Percentiles rank a stretch among this genome's conserved stretches.
phyloP scores from a whole-genome alignment of 352 stramenopile genomes.

The Pythium folliculosum region DNA sequence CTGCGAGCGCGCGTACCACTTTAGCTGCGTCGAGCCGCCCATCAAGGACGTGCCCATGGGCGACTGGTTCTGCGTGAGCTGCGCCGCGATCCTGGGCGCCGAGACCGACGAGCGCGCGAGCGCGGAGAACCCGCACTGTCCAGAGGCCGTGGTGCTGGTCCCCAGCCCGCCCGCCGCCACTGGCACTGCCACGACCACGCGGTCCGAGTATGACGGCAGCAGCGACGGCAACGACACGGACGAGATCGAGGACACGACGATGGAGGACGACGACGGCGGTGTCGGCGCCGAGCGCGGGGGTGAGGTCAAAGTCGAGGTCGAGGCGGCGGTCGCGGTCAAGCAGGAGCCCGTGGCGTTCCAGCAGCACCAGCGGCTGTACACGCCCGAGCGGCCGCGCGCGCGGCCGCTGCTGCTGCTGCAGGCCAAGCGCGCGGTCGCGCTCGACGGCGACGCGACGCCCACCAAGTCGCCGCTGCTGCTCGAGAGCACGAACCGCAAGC shows the following conservation, averaged over 20 bases:
- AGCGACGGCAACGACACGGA: constrained; percentile 26
- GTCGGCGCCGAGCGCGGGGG: too few species aligned
- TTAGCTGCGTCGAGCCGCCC: constrained; percentile 66
- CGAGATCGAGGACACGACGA: constrained; percentile 24
- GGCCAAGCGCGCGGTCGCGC: constrained; percentile 4
- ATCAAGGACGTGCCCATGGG: constrained; percentile 53
- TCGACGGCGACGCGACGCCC: constrained; percentile 6
- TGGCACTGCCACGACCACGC: too few species aligned
- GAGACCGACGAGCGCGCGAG: constrained; percentile 17
- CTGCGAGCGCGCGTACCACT: constrained; percentile 70
- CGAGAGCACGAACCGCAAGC: constrained; percentile 43
- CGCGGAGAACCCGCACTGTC: constrained; percentile 34
- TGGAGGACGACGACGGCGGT: constrained; percentile 13
- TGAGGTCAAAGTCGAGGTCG: constrained; percentile 3
- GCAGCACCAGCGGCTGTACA: constrained; percentile 20
- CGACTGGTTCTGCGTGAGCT: constrained; percentile 67
- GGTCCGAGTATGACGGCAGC: constrained; percentile 15
- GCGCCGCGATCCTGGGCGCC: constrained; percentile 32
- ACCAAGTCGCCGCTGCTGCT: constrained; percentile 17
- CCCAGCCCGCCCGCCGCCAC: too few species aligned
- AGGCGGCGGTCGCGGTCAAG: constrained; percentile 23
- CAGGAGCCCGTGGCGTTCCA: constrained; percentile 13
- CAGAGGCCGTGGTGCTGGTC: constrained; percentile 25
- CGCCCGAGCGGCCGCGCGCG: constrained; percentile 22
- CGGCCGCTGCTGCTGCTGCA: too few species aligned